Evolutionary conservation across 1,284 basidiomycete species (phyloP).

Genomic region (Omphalotus olearius): DNA sequence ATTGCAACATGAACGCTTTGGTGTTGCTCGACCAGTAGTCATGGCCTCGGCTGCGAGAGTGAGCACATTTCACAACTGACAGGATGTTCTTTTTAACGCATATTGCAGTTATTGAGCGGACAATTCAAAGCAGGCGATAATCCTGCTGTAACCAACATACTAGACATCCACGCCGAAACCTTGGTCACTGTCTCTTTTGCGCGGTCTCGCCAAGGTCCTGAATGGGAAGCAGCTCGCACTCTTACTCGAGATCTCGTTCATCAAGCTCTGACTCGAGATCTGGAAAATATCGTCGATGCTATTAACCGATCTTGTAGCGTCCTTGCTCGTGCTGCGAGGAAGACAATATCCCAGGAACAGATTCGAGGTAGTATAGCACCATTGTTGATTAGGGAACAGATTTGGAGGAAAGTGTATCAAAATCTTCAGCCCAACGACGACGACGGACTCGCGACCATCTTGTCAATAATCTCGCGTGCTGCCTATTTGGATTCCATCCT

Average conservation of each 20-base stretch:
- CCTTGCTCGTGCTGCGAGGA: slow-evolving; percentile 26
- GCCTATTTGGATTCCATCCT: slow-evolving; percentile 67
- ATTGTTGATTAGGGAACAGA: slow-evolving; percentile 44
- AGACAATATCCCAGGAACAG: slow-evolving; percentile 11
- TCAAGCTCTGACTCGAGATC: slow-evolving; percentile 39
- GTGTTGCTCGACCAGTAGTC: slow-evolving; percentile 49
- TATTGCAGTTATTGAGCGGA: slow-evolving; percentile 29
- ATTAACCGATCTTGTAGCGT: slow-evolving; percentile 37
- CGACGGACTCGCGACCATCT: slow-evolving; percentile 51
- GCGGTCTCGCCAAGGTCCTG: slow-evolving; percentile 33
- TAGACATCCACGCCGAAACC: slow-evolving; percentile 55
- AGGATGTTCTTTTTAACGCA: slow-evolving; percentile 1
- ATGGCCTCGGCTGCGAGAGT: slow-evolving; percentile 63
- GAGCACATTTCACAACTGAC: slow-evolving; percentile 24
- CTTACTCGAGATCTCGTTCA: slow-evolving; percentile 44
- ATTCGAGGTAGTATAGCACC: slow-evolving; percentile 6
- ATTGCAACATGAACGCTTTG: slow-evolving; percentile 70
- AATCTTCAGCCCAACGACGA: slow-evolving; percentile 53
- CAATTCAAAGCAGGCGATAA: slow-evolving; percentile 23
- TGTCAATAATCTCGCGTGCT: slow-evolving; percentile 52
- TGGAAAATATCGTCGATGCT: slow-evolving; percentile 33
- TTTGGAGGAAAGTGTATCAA: slow-evolving; percentile 71
- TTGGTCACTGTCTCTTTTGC: slow-evolving; percentile 63
- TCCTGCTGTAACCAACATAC: slow-evolving; percentile 24
- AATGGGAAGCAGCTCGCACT: slow-evolving; percentile 48